Percentiles rank a stretch among this genome's conserved stretches.
These are phyloP conservation scores for Diatrype stigma DNA, from an alignment of 2,329 filamentous ascomycete species.

Conservation along the genomic window DNA sequence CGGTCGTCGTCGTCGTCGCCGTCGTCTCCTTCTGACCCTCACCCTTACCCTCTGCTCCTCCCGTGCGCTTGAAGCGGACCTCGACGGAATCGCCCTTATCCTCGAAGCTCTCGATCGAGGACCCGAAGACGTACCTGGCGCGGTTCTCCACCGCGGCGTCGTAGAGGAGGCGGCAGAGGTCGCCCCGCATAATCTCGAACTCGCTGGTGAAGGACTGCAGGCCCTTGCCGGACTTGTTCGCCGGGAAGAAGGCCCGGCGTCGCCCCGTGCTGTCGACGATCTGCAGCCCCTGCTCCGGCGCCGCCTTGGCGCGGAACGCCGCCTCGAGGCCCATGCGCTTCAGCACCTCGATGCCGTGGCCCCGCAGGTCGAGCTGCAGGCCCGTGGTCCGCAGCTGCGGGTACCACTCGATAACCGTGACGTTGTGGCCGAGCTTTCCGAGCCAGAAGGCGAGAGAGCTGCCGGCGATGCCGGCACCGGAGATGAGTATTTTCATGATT, in stretches of 20 bases:
- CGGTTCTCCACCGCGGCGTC: conserved; percentile 23
- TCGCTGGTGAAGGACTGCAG: conserved; percentile 40
- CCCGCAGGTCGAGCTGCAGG: conserved; percentile 51
- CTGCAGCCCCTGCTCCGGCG: conserved; percentile 42
- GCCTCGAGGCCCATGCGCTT: conserved; percentile 48
- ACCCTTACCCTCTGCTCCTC: too few relatives aligned
- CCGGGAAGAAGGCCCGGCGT: conserved; percentile 34
- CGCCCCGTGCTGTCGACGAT: conserved; percentile 37
- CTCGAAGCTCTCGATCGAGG: conserved; percentile 24
- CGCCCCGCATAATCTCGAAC: conserved; percentile 52
- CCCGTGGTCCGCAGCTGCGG: conserved; percentile 41
- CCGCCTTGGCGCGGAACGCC: conserved; percentile 35
- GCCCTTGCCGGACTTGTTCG: conserved; percentile 30
- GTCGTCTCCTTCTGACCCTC: too few relatives aligned
- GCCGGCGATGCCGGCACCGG: conserved; percentile 32
- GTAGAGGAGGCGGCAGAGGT: conserved; percentile 42
- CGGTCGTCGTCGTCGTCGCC: too few relatives aligned
- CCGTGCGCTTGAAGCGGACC: conserved; percentile 39
- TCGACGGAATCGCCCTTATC: conserved; percentile 14
- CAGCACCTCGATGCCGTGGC: conserved; percentile 45
- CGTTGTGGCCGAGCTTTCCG: conserved; percentile 29
- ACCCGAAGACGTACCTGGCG: conserved; percentile 27
- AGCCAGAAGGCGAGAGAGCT: conserved; percentile 48
- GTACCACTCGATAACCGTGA: conserved; percentile 39
- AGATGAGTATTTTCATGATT: conserved; percentile 30